phyloP scores from a whole-genome alignment of 2,329 filamentous ascomycete genomes.

The Sporothrix brasiliensis region DNA sequence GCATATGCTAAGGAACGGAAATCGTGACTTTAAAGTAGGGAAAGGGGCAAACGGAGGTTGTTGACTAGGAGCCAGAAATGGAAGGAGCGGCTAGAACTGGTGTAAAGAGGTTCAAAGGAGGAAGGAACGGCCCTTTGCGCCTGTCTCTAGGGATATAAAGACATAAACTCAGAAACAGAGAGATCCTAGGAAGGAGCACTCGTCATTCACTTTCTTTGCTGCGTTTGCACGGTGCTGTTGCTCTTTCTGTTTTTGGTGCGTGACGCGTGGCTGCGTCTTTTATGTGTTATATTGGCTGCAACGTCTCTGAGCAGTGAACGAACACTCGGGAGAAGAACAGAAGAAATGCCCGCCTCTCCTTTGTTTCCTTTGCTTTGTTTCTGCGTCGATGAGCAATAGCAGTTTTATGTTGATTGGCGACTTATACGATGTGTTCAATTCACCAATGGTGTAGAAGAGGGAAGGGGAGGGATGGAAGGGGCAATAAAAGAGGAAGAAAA shows the following conservation, averaged over 20 bases:
- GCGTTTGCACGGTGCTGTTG: not conserved
- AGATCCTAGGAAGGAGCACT: not conserved
- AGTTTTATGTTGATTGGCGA: constrained; percentile 22
- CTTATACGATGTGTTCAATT: constrained; percentile 23
- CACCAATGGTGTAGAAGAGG: not conserved
- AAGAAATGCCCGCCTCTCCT: not conserved
- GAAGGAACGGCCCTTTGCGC: constrained; percentile 25
- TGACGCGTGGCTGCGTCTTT: constrained; percentile 12
- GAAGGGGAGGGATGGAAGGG: not conserved
- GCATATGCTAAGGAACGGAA: not conserved
- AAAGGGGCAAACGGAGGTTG: constrained; percentile 12
- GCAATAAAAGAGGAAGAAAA: not conserved
- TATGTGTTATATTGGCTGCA: not conserved
- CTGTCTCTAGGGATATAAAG: not conserved
- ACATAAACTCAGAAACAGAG: constrained; percentile 9
- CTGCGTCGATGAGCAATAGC: not conserved
- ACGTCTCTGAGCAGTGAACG: not conserved
- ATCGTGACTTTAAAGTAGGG: not conserved
- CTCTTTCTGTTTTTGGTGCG: constrained; percentile 11
- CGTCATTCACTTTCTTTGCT: constrained; percentile 21
- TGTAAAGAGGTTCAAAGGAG: not conserved
- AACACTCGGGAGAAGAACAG: not conserved
- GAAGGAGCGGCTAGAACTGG: not conserved
- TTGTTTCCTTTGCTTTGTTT: not conserved
- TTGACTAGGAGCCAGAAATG: constrained; percentile 12